Conservation (phyloP, 2,329 filamentous ascomycete genomes). For the Aureobasidium sp. region DNA sequence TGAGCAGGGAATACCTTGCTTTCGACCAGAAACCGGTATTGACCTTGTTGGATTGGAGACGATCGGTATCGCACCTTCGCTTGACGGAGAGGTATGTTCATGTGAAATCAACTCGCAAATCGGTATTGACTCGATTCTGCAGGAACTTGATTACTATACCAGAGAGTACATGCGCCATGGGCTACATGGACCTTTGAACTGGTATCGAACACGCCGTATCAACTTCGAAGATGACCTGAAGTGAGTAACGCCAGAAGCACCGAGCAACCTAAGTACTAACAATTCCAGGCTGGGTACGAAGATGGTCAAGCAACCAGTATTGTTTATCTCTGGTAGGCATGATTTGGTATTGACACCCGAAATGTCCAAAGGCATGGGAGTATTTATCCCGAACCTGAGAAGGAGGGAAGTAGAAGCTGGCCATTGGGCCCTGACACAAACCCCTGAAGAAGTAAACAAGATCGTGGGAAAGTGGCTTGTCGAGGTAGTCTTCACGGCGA, state of each 20-base stretch:
- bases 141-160: constrained; percentile 69
- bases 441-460: constrained; percentile 30
- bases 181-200: constrained; percentile 72
- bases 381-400: background rate
- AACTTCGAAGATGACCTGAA: constrained; percentile 68
- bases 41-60: constrained; percentile 53
- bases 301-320: constrained; percentile 41
- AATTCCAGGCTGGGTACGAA: constrained; percentile 33
- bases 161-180: constrained; percentile 62
- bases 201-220: constrained; percentile 67
- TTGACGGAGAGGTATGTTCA: constrained; percentile 48
- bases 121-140: background rate
- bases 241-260: constrained; percentile 20
- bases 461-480: background rate
- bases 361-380: constrained; percentile 17
- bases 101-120: constrained; percentile 12
- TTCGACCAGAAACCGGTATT: constrained; percentile 54
- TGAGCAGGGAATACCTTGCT: constrained; percentile 46
- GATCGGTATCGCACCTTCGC: constrained; percentile 48
- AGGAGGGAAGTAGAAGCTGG: constrained; percentile 55
- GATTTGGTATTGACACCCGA: constrained; percentile 65
- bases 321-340: constrained; percentile 64
- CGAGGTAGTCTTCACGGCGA: background rate
- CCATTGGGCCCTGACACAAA: constrained; percentile 81
- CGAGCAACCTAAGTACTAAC: background rate